A percentile compares a stretch with the other conserved stretches of the same genome.
phyloP scores from a whole-genome alignment of 345 rosid genomes.

The Capsella bursapastoris region DNA sequence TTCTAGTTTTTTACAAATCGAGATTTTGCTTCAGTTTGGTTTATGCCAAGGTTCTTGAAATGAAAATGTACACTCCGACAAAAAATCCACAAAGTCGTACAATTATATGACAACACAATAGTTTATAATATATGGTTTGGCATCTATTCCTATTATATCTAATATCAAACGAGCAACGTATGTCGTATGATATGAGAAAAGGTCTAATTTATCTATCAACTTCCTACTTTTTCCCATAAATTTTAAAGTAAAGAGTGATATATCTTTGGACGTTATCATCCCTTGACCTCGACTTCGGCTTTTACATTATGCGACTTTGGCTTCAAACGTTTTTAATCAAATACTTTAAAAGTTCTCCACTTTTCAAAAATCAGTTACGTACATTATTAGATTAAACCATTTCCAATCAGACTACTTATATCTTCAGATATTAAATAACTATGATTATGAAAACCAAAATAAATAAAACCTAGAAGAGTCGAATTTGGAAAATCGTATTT shows the following conservation, averaged over 20 bases:
- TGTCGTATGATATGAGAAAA: neutral
- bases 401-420: conserved; percentile 1
- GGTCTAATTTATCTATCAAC: neutral
- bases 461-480: neutral
- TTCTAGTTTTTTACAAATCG: too few relatives aligned
- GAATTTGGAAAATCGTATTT: neutral
- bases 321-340: neutral
- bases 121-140: neutral
- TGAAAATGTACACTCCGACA: neutral
- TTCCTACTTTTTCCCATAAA: conserved; percentile 1
- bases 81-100: neutral
- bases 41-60: neutral
- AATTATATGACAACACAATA: neutral
- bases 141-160: neutral
- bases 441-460: neutral
- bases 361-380: conserved; percentile 1
- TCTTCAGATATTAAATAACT: neutral
- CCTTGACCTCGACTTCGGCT: neutral
- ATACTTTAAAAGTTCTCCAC: neutral
- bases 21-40: neutral
- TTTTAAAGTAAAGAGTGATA: neutral
- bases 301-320: neutral
- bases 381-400: neutral
- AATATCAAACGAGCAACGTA: neutral
- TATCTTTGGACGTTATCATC: neutral